A percentile compares a stretch with the other conserved stretches of the same genome.
phyloP scores from a whole-genome alignment of 169 alveolate species.

The Cryptosporidium sp. region DNA sequence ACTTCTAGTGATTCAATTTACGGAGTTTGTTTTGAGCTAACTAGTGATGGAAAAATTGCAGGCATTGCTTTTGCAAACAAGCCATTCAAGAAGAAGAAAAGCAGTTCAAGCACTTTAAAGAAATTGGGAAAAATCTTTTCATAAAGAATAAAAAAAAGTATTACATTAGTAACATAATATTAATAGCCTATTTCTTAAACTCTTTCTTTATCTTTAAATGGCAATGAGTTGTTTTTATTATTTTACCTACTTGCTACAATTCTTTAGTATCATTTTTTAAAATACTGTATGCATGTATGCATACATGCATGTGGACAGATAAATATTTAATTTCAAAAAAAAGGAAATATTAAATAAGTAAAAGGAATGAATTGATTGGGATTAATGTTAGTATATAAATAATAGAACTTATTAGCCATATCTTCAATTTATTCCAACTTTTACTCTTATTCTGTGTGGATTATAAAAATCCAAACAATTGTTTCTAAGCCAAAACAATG shows the following conservation, averaged over 20 bases:
- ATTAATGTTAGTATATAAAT: no score
- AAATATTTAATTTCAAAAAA: background rate
- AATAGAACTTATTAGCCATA: no score
- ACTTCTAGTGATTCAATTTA: slow-evolving; percentile 59
- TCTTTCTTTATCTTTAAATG: background rate
- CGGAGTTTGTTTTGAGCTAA: slow-evolving; percentile 68
- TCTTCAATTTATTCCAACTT: background rate
- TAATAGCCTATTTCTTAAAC: background rate
- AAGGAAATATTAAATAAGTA: background rate
- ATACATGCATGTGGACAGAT: background rate
- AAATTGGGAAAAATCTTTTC: slow-evolving; percentile 11
- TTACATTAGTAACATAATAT: background rate
- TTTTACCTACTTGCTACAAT: slow-evolving; percentile 10
- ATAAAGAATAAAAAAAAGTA: background rate
- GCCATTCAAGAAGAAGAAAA: slow-evolving; percentile 22
- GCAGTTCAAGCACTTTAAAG: background rate
- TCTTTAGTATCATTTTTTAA: background rate
- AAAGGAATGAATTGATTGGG: background rate
- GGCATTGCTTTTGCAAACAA: slow-evolving; percentile 75
- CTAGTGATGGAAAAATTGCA: slow-evolving; percentile 71
- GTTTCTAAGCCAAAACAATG: background rate
- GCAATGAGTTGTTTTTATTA: background rate
- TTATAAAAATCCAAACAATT: no score
- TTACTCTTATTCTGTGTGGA: background rate
- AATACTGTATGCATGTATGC: background rate